These are phyloP conservation scores for Talaromyces adpressus DNA, from an alignment of 495 filamentous ascomycete species.

Conservation along the genomic window DNA sequence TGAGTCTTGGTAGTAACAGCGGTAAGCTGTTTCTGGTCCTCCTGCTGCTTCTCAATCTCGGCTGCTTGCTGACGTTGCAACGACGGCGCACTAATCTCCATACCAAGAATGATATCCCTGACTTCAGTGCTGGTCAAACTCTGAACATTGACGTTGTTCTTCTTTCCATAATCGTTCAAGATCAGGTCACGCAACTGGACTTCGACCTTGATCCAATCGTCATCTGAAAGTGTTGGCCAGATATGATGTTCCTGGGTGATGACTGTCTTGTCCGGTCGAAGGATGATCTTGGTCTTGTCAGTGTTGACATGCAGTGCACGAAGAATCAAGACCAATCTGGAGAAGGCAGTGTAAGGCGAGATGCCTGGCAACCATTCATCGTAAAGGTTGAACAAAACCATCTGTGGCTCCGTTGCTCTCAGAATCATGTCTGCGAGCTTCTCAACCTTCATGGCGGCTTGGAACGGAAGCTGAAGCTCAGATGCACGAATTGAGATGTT, in stretches of 20 bases:
- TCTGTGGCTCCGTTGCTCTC: slow-evolving; percentile 94
- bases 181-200: slow-evolving; percentile 93
- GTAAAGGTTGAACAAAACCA: slow-evolving; percentile 99
- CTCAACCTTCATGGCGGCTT: slow-evolving; percentile 99
- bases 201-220: slow-evolving; percentile 99
- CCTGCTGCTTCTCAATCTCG: slow-evolving; percentile 98
- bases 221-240: slow-evolving; percentile 90
- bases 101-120: slow-evolving; percentile 96
- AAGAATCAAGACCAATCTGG: slow-evolving; percentile 88
- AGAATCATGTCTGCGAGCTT: slow-evolving; percentile 99
- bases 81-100: slow-evolving; percentile 98
- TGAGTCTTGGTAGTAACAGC: slow-evolving; percentile 98
- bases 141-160: slow-evolving; percentile 98
- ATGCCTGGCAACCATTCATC: slow-evolving; percentile 97
- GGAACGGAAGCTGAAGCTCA: slow-evolving; percentile 96
- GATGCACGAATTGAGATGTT: slow-evolving; percentile 99
- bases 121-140: slow-evolving; percentile 95
- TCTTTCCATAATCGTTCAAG: slow-evolving; percentile 98
- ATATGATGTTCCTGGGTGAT: slow-evolving; percentile 99
- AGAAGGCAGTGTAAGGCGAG: slow-evolving; percentile 98
- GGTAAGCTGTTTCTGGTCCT: slow-evolving; percentile 93
- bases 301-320: slow-evolving; percentile 95
- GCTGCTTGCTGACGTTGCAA: slow-evolving; percentile 98
- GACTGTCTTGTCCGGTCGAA: slow-evolving; percentile 97
- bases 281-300: slow-evolving; percentile 95